phyloP scores from a whole-genome alignment of 805 yeast genomes.

The Wickerhamomyces silvicola region DNA sequence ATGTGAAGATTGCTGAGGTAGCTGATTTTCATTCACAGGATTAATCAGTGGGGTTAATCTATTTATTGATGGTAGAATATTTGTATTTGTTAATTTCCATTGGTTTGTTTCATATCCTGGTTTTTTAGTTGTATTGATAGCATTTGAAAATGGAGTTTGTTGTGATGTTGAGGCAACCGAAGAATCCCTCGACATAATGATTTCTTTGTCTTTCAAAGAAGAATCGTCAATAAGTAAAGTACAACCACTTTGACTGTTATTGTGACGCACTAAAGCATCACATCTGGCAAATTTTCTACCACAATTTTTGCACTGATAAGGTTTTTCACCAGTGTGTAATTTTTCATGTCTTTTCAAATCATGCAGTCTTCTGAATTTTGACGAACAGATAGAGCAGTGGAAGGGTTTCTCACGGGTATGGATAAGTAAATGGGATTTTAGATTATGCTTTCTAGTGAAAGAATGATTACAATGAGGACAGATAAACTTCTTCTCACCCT shows the following conservation, averaged over 20 bases:
- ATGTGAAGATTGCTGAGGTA: no score
- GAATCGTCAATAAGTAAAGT: constrained; percentile 14
- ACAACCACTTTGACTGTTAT: constrained; percentile 35
- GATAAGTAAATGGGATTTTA: constrained; percentile 64
- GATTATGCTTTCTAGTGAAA: constrained; percentile 67
- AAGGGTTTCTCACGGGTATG: constrained; percentile 63
- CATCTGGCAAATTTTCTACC: constrained; percentile 63
- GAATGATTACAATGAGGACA: constrained; percentile 59
- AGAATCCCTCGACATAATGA: background rate
- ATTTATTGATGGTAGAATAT: constrained; percentile 6
- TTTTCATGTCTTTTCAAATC: constrained; percentile 73
- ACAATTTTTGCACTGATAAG: constrained; percentile 56
- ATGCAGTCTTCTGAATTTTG: constrained; percentile 63
- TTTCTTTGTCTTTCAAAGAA: background rate
- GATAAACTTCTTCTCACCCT: constrained; percentile 29
- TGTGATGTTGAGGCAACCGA: background rate
- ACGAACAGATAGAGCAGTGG: constrained; percentile 52
- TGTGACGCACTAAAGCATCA: constrained; percentile 70
- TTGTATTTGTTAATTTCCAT: constrained; percentile 10
- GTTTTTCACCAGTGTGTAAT: constrained; percentile 71
- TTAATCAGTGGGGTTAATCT: constrained; percentile 6
- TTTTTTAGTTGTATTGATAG: background rate
- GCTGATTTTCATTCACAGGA: constrained; percentile 1
- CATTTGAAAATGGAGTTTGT: background rate
- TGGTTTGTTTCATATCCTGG: constrained; percentile 5